Evolutionary conservation across 2,329 filamentous ascomycete species (phyloP).

Genomic region (Aspergillus transmontanensis): DNA sequence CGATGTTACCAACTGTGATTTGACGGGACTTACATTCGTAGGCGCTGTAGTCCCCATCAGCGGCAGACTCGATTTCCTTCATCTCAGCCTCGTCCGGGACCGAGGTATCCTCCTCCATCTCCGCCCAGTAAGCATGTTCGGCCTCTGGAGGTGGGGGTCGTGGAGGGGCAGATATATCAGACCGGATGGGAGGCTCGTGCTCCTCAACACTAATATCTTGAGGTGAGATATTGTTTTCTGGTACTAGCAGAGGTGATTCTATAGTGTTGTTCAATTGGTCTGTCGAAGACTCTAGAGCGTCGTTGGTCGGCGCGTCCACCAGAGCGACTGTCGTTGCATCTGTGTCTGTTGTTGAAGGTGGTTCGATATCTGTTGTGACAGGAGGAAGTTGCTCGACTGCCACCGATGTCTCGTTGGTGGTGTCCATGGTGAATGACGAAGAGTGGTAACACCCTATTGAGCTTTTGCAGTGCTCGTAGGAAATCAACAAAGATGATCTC

Average conservation of each 20-base stretch:
- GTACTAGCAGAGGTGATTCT: slow-evolving; percentile 7
- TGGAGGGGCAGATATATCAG: slow-evolving; percentile 19
- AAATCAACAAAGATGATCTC: background rate
- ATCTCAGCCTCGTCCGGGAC: slow-evolving; percentile 60
- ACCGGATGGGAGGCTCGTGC: slow-evolving; percentile 9
- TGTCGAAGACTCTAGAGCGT: slow-evolving; percentile 12
- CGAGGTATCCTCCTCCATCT: slow-evolving; percentile 59
- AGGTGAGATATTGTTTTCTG: slow-evolving; percentile 4
- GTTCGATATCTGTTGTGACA: slow-evolving; percentile 16
- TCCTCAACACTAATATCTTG: background rate
- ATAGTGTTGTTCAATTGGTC: slow-evolving; percentile 2
- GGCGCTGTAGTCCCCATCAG: slow-evolving; percentile 55
- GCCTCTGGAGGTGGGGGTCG: slow-evolving; percentile 25
- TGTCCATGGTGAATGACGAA: slow-evolving; percentile 21
- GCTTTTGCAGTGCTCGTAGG: background rate
- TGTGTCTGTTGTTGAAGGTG: slow-evolving; percentile 6
- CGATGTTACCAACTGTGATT: background rate
- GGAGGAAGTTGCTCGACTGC: slow-evolving; percentile 19
- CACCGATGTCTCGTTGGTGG: slow-evolving; percentile 12
- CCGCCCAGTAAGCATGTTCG: slow-evolving; percentile 54
- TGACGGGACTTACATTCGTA: slow-evolving; percentile 49
- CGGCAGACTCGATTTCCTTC: slow-evolving; percentile 55
- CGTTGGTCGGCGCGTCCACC: slow-evolving; percentile 12
- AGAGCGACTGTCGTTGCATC: slow-evolving; percentile 6
- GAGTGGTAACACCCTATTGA: background rate